Percentiles rank a stretch among this genome's conserved stretches.
Conservation (phyloP, 192 early-diverging fungal species). For the Coemansia sp. region DNA sequence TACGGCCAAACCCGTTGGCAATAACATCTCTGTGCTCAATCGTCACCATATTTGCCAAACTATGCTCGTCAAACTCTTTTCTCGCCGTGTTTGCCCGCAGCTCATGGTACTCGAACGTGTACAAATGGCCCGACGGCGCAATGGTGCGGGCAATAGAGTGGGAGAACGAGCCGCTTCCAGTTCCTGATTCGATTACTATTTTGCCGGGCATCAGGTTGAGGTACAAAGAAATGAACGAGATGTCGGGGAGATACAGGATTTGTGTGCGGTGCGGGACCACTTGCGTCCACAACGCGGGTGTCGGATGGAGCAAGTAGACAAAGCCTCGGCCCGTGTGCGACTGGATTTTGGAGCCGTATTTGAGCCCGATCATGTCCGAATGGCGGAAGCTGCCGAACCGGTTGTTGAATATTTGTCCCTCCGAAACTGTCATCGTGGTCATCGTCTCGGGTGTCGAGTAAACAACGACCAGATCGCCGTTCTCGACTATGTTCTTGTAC, state of each 20-base stretch:
- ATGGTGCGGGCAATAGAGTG: constrained; percentile 89
- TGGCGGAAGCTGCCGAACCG: constrained; percentile 79
- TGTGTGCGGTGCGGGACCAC: constrained; percentile 93
- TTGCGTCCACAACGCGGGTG: constrained; percentile 94
- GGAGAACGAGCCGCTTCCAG: constrained; percentile 96
- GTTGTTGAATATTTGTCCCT: constrained; percentile 68
- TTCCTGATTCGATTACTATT: constrained; percentile 86
- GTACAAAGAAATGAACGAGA: constrained; percentile 79
- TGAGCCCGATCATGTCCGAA: constrained; percentile 79
- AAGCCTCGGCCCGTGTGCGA: constrained; percentile 66
- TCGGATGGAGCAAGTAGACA: constrained; percentile 84
- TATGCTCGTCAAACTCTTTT: constrained; percentile 81
- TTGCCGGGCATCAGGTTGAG: constrained; percentile 85
- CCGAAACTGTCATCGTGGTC: constrained; percentile 58
- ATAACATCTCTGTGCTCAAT: constrained; percentile 79
- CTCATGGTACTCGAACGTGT: constrained; percentile 92
- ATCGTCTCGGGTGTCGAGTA: constrained; percentile 72
- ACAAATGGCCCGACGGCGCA: constrained; percentile 83
- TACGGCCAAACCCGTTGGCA: constrained; percentile 71
- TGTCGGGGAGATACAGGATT: constrained; percentile 93
- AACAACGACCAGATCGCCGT: constrained; percentile 75
- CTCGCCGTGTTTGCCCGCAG: constrained; percentile 63
- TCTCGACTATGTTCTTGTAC: constrained; percentile 60
- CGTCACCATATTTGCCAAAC: constrained; percentile 64
- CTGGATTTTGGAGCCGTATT: constrained; percentile 76